A percentile compares a stretch with the other conserved stretches of the same genome.
phyloP scores from a whole-genome alignment of 2,329 filamentous ascomycete genomes.

The Xylariales sp. region DNA sequence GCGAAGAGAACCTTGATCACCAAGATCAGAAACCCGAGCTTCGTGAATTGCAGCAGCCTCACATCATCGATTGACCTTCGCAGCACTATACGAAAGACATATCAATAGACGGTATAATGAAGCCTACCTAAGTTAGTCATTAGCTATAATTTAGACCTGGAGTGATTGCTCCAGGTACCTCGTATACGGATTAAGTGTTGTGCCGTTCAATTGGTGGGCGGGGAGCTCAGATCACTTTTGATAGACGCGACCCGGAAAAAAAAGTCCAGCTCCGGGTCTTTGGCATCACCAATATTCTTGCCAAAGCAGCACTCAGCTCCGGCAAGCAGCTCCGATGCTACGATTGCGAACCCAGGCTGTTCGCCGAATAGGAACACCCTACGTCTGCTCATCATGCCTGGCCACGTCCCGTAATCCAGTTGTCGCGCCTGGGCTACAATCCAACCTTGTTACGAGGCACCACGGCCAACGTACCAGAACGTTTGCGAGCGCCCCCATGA shows the following conservation, averaged over 20 bases:
- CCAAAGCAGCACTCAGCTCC: not conserved
- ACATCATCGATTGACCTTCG: no score
- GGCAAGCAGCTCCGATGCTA: slow-evolving; percentile 27
- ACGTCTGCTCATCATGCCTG: slow-evolving; percentile 25
- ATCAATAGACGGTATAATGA: no score
- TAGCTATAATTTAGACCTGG: no score
- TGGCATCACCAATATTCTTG: not conserved
- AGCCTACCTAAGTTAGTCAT: no score
- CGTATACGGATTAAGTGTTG: slow-evolving; percentile 6
- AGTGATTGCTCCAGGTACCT: no score
- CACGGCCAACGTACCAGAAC: not conserved
- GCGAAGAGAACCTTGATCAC: not conserved
- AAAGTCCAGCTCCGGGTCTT: slow-evolving; percentile 7
- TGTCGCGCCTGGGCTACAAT: slow-evolving; percentile 2
- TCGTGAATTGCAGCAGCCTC: no score
- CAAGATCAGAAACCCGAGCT: no score
- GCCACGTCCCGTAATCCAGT: slow-evolving; percentile 8
- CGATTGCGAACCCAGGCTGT: slow-evolving; percentile 23
- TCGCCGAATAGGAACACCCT: slow-evolving; percentile 22
- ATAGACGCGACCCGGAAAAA: slow-evolving; percentile 5
- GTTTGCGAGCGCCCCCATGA: not conserved
- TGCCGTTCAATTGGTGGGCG: not conserved
- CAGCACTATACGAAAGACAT: no score
- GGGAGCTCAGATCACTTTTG: not conserved
- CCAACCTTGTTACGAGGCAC: not conserved